Percentiles rank a stretch among this genome's conserved stretches.
phyloP scores from a whole-genome alignment of 148 eudicot genomes.

The Rhododendron ferrugineum region DNA sequence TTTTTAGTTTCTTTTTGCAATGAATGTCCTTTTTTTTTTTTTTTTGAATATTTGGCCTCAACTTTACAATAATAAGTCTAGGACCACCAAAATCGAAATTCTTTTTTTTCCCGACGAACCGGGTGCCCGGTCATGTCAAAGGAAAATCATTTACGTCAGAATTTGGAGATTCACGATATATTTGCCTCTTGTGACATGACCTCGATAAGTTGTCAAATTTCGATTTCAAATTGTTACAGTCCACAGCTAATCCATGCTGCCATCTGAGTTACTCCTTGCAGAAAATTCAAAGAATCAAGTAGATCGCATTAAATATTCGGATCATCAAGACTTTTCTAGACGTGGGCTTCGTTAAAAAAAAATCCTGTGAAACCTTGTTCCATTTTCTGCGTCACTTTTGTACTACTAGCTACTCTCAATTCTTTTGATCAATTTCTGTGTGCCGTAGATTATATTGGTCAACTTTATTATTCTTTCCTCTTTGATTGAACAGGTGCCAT shows the following conservation, averaged over 20 bases:
- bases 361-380: neutral
- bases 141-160: neutral
- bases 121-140: too few relatives aligned
- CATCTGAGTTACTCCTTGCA: neutral
- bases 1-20: neutral
- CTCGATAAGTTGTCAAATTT: too few relatives aligned
- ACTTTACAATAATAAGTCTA: neutral
- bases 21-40: neutral
- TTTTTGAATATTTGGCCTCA: neutral
- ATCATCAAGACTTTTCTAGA: neutral
- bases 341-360: neutral
- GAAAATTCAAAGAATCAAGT: neutral
- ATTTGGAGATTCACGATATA: neutral
- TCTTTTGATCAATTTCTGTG: neutral
- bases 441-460: neutral
- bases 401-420: neutral
- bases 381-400: neutral
- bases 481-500: conserved; percentile 16
- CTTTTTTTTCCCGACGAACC: too few relatives aligned
- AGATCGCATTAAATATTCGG: neutral
- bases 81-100: neutral
- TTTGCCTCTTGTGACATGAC: neutral
- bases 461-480: neutral
- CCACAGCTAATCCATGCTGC: neutral
- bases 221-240: too few relatives aligned